Conservation (phyloP, 148 eudicot species). For the Cornus controversa region DNA sequence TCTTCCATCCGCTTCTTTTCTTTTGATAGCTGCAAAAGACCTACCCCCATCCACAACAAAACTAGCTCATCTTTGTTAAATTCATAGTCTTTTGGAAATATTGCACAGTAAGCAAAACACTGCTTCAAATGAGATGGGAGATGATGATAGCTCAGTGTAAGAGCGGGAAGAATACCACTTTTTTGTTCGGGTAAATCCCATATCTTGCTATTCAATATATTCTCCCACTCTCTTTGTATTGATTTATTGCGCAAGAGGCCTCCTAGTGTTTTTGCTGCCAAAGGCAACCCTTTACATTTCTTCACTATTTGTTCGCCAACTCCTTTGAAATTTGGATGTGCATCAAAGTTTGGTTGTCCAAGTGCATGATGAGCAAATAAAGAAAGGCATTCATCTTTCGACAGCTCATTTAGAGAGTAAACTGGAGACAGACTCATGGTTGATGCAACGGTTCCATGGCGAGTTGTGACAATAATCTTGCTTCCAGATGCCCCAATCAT, state of each 20-base stretch:
- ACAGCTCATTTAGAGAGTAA: no score
- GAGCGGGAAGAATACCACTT: constrained; percentile 9
- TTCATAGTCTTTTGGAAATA: constrained; percentile 25
- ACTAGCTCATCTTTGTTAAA: constrained; percentile 17
- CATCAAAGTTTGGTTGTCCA: neutral
- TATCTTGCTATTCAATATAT: constrained; percentile 6
- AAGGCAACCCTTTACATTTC: constrained; percentile 27
- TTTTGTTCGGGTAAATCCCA: no score
- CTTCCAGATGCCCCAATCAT: no score
- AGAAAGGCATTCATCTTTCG: no score
- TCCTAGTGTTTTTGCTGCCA: no score
- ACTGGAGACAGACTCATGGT: no score
- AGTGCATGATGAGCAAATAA: neutral
- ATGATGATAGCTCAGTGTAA: constrained; percentile 24
- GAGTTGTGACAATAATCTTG: no score
- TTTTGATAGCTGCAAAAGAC: neutral
- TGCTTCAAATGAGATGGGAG: constrained; percentile 27
- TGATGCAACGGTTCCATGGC: no score
- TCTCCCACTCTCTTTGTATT: constrained; percentile 10
- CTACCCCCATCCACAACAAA: constrained; percentile 28
- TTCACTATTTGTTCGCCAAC: constrained; percentile 13
- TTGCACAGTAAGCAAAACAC: constrained; percentile 23
- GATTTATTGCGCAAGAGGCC: no score
- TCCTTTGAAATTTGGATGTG: neutral
- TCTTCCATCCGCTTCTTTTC: neutral